Evolutionary conservation across 768 basidiomycete genomes (phyloP).

Genomic region (Amylocystis lapponica): DNA sequence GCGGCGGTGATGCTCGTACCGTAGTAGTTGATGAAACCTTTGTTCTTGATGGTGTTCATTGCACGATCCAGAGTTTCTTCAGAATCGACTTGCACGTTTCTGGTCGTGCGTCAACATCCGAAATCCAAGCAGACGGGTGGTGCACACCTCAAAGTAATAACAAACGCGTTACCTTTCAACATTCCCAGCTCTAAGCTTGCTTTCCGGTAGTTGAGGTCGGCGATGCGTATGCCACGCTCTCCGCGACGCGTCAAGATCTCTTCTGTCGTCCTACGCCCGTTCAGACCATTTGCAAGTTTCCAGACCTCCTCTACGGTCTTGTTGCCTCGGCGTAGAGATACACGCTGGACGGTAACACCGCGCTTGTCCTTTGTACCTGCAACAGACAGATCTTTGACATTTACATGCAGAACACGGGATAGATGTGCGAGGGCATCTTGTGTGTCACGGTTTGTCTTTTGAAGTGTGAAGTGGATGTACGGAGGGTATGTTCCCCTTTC

Average conservation of each 20-base stretch:
- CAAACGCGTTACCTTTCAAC: constrained; percentile 93
- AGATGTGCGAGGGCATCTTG: constrained; percentile 87
- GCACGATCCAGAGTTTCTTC: constrained; percentile 67
- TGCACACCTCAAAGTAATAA: constrained; percentile 85
- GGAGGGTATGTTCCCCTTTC: constrained; percentile 69
- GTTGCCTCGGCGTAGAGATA: constrained; percentile 70
- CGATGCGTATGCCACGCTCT: constrained; percentile 83
- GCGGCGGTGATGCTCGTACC: constrained; percentile 38
- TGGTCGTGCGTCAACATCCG: constrained; percentile 25
- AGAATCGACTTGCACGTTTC: constrained; percentile 81
- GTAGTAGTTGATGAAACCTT: constrained; percentile 98
- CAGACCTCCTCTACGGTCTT: constrained; percentile 83
- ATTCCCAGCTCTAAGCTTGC: constrained; percentile 85
- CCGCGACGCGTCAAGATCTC: constrained; percentile 68
- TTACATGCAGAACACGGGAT: constrained; percentile 70
- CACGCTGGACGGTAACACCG: constrained; percentile 91
- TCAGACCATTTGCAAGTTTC: constrained; percentile 70
- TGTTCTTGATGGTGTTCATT: constrained; percentile 69
- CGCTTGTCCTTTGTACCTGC: constrained; percentile 99
- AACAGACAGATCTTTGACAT: constrained; percentile 76
- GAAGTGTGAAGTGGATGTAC: constrained; percentile 93
- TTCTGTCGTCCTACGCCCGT: constrained; percentile 44
- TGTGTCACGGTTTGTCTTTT: constrained; percentile 97
- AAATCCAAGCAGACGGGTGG: constrained; percentile 1
- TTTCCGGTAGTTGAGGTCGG: constrained; percentile 83